Percentiles rank a stretch among this genome's conserved stretches.
Evolutionary conservation across 805 yeast species (phyloP).

Genomic region (Kodamaea fukazawae): DNA sequence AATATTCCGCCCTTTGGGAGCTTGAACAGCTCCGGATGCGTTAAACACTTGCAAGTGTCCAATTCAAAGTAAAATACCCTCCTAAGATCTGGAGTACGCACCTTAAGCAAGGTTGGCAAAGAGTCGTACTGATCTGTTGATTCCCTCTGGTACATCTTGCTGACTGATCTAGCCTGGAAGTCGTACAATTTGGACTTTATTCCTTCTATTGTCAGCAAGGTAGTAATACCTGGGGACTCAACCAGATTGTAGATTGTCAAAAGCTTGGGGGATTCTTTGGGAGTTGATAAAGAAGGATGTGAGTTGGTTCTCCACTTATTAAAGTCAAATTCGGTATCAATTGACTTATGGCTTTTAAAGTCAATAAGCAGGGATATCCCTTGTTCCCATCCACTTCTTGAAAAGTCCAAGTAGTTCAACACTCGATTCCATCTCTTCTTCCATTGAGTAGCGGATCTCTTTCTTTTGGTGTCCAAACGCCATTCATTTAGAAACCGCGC

Average conservation of each 20-base stretch:
- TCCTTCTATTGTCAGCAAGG: slow-evolving; percentile 30
- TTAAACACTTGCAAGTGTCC: slow-evolving; percentile 23
- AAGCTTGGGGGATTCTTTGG: slow-evolving; percentile 15
- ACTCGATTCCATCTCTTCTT: slow-evolving; percentile 32
- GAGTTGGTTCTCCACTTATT: slow-evolving; percentile 29
- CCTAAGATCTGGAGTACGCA: slow-evolving; percentile 17
- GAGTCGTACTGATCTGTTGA: slow-evolving; percentile 25
- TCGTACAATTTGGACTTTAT: slow-evolving; percentile 50
- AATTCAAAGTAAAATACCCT: slow-evolving; percentile 37
- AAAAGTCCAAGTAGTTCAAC: slow-evolving; percentile 44
- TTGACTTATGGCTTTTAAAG: not conserved
- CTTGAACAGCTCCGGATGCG: slow-evolving; percentile 39
- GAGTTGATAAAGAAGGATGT: slow-evolving; percentile 11
- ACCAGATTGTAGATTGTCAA: slow-evolving; percentile 35
- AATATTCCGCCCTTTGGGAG: slow-evolving; percentile 61
- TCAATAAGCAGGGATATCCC: not conserved
- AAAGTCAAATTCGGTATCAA: slow-evolving; percentile 21
- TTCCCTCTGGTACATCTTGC: slow-evolving; percentile 59
- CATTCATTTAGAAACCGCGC: slow-evolving; percentile 30
- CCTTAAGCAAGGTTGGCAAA: slow-evolving; percentile 34
- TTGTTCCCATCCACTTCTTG: slow-evolving; percentile 33
- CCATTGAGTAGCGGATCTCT: slow-evolving; percentile 22
- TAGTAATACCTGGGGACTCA: slow-evolving; percentile 24
- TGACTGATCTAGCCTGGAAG: slow-evolving; percentile 60
- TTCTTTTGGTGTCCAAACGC: slow-evolving; percentile 30